These are phyloP conservation scores for Ophiocordyceps sinensis DNA, from an alignment of 2,329 filamentous ascomycete species.

Conservation along the genomic window DNA sequence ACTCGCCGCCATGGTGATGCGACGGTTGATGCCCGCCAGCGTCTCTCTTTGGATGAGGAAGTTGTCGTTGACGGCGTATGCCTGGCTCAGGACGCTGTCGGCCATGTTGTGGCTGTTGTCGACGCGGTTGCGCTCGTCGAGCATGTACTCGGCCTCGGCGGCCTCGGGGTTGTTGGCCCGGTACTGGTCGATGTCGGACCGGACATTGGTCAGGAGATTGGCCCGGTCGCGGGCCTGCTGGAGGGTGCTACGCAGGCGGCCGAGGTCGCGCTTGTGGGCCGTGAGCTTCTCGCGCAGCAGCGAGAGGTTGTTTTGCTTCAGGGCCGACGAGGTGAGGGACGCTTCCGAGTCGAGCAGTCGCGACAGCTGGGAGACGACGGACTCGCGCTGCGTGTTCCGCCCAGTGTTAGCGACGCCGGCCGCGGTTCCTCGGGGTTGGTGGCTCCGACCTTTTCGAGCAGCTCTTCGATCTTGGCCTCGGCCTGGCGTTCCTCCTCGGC, in stretches of 20 bases:
- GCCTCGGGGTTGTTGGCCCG: slow-evolving; percentile 66
- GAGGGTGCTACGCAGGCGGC: slow-evolving; percentile 59
- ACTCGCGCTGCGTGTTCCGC: slow-evolving; percentile 49
- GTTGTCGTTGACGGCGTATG: slow-evolving; percentile 89
- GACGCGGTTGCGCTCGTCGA: slow-evolving; percentile 71
- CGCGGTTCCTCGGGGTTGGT: background rate
- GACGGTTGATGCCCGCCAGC: slow-evolving; percentile 72
- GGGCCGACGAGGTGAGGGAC: slow-evolving; percentile 68
- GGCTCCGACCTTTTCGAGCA: slow-evolving; percentile 53
- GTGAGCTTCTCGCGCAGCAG: slow-evolving; percentile 81
- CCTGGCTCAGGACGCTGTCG: slow-evolving; percentile 83
- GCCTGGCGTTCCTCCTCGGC: slow-evolving; percentile 71
- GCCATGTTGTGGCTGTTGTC: slow-evolving; percentile 83
- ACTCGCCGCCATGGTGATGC: slow-evolving; percentile 79
- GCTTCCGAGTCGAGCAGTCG: slow-evolving; percentile 90
- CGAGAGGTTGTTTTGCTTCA: slow-evolving; percentile 94
- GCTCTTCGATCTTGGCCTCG: slow-evolving; percentile 68
- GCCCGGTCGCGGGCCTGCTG: slow-evolving; percentile 69
- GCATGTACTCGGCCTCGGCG: slow-evolving; percentile 92
- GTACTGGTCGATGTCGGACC: slow-evolving; percentile 84
- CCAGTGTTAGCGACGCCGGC: slow-evolving; percentile 2
- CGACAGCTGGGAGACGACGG: slow-evolving; percentile 65
- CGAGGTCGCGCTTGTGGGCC: slow-evolving; percentile 73
- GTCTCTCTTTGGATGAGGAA: slow-evolving; percentile 82
- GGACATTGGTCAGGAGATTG: slow-evolving; percentile 81